These are phyloP conservation scores for Aureobasidium sp. DNA, from an alignment of 2,329 filamentous ascomycete genomes.

Conservation along the genomic window DNA sequence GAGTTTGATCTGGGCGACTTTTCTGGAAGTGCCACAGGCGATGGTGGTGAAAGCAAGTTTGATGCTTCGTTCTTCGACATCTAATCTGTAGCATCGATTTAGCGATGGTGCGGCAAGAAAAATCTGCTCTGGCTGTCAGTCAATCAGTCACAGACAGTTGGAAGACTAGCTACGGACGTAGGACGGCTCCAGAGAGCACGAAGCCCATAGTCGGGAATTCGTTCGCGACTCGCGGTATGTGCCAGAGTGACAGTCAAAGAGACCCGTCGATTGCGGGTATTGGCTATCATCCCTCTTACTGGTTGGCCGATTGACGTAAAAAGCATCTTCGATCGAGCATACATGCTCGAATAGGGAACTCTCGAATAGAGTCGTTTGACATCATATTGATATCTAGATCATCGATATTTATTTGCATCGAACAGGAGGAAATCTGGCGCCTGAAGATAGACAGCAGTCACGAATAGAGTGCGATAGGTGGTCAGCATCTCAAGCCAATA, in stretches of 20 bases:
- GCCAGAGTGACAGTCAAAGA: not conserved
- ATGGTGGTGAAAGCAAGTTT: slow-evolving; percentile 21
- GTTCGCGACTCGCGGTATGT: not conserved
- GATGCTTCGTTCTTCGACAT: slow-evolving; percentile 28
- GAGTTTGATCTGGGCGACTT: slow-evolving; percentile 26
- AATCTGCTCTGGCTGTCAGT: not conserved
- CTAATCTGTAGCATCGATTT: not conserved
- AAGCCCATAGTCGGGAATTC: not conserved
- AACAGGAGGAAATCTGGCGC: not conserved
- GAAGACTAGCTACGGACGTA: not conserved
- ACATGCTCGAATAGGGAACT: not conserved
- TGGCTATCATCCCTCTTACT: no score
- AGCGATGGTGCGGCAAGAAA: not conserved
- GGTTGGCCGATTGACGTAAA: no score
- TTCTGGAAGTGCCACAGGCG: slow-evolving; percentile 23
- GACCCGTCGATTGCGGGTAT: no score
- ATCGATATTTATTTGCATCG: no score
- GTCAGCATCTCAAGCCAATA: not conserved
- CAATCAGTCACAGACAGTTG: not conserved
- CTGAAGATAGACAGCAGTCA: not conserved
- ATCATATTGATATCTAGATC: no score
- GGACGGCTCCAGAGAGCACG: not conserved
- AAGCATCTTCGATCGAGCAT: not conserved
- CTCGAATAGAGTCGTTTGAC: not conserved
- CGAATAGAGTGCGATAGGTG: not conserved